Conservation (phyloP, 2,329 filamentous ascomycete species). For the Talaromyces rugulosus region DNA sequence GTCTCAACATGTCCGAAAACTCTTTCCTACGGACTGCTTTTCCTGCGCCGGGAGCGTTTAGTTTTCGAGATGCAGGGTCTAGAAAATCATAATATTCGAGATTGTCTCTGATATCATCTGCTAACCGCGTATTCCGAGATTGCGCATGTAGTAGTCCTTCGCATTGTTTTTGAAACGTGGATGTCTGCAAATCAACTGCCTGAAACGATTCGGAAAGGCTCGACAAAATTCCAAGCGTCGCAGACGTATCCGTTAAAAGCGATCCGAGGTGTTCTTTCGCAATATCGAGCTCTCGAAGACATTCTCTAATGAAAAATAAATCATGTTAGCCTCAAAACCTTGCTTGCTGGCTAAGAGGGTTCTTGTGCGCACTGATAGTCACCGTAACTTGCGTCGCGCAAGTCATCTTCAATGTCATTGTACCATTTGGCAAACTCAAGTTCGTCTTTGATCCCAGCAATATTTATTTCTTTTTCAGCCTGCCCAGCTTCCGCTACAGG, state of each 20-base stretch:
- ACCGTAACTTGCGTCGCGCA: constrained; percentile 78
- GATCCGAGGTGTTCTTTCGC: constrained; percentile 78
- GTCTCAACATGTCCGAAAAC: constrained; percentile 82
- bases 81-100: constrained; percentile 93
- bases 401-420: constrained; percentile 56
- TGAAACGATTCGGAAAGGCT: constrained; percentile 81
- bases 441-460: constrained; percentile 49
- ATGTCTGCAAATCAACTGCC: constrained; percentile 82
- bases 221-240: constrained; percentile 70
- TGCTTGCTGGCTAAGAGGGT: neutral
- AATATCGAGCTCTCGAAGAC: constrained; percentile 74
- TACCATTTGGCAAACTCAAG: constrained; percentile 59
- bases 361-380: constrained; percentile 67
- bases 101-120: constrained; percentile 80
- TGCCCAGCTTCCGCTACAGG: constrained; percentile 18
- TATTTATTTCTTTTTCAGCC: constrained; percentile 18
- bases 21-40: constrained; percentile 78
- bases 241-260: constrained; percentile 71
- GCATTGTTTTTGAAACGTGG: constrained; percentile 88
- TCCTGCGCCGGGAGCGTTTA: constrained; percentile 88
- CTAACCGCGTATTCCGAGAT: constrained; percentile 69
- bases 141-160: constrained; percentile 83
- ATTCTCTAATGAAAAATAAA: constrained; percentile 51
- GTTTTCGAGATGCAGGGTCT: constrained; percentile 79
- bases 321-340: constrained; percentile 9